phyloP scores from a whole-genome alignment of 345 rosid species.

The Dipteronia sinensis region DNA sequence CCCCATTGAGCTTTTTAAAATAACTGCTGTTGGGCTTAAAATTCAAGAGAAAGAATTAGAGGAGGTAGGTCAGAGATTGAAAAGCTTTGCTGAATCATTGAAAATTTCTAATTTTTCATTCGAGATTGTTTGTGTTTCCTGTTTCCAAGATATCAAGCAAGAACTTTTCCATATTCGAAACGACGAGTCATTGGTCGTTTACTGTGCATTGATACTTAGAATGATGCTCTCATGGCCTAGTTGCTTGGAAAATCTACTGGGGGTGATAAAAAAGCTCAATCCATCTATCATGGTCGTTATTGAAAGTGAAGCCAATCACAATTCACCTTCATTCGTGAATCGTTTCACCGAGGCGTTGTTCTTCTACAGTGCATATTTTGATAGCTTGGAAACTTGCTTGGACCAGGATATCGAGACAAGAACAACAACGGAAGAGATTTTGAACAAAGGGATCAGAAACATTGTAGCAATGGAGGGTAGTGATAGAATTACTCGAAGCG shows the following conservation, averaged over 20 bases:
- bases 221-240: conserved; percentile 37
- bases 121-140: conserved; percentile 21
- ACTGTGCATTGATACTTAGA: conserved; percentile 34
- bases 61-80: conserved; percentile 39
- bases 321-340: conserved; percentile 44
- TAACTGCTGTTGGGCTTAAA: conserved; percentile 38
- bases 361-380: conserved; percentile 51
- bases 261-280: conserved; percentile 37
- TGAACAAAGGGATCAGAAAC: conserved; percentile 32
- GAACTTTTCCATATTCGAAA: conserved; percentile 32
- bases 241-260: conserved; percentile 43
- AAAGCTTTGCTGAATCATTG: conserved; percentile 42
- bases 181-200: conserved; percentile 39
- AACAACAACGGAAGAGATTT: conserved; percentile 17
- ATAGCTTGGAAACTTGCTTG: conserved; percentile 48
- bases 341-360: conserved; percentile 58
- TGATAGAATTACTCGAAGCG: conserved; percentile 38
- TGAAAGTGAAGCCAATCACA: conserved; percentile 61
- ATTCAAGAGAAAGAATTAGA: conserved; percentile 16
- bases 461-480: conserved; percentile 38
- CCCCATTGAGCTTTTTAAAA: conserved; percentile 40
- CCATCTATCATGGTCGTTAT: conserved; percentile 46
- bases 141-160: conserved; percentile 33
- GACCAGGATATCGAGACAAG: conserved; percentile 16
- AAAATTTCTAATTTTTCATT: conserved; percentile 41